Base-by-base conservation (phyloP, 2,329 filamentous ascomycete species). In the Cladosporium velox region DNA sequence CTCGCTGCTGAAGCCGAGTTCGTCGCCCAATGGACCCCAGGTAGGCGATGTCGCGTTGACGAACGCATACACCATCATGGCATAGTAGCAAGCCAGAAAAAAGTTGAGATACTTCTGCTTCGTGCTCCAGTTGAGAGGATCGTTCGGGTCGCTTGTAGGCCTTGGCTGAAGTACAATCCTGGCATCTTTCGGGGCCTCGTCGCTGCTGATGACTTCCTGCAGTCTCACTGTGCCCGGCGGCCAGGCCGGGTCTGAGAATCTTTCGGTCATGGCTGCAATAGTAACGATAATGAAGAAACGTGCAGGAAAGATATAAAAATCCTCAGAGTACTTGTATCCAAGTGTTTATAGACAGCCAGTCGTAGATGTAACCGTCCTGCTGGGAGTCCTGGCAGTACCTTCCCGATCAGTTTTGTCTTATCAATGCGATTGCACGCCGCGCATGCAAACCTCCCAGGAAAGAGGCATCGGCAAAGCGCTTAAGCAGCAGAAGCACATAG, bases 41-140 rank as follows among this genome's bases (percentile, higher is more conserved):
- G 78, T 79, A 3, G 77, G 76, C 10, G 75, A 73, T 26, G 79
- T 80, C 28, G 79, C 78, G 7, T 81, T 78, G 38, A 82, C 68
- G 62, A 79, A 76, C 11, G 77, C 78, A 66, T 79, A 82, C 11
- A 82, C 75, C 68, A 82, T 74, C 44, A 80, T 72, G 1, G 78
- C 79, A 65, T 82, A 83, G 60, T 79, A 79, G 24, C 74, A 74
- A 0, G 79, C 76, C 4, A 84, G 75, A 15, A 70, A 71, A 66
- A 79, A 82, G 64, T 84, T 83, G 63, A 78, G 54, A 5, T 71
- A 65, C 64, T 84, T 84, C 24, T 80, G 76, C 55, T 68, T 65
- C 55, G 70, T 76, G 18, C 77, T 75, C 82, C 82, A 84, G 69
- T 84, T 83, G 75, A 80, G 68, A 5, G 79, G 78, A 66, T 78